A percentile compares a stretch with the other conserved stretches of the same genome.
Conservation (phyloP, 2,329 filamentous ascomycete genomes). For the Colletotrichum graminicola region DNA sequence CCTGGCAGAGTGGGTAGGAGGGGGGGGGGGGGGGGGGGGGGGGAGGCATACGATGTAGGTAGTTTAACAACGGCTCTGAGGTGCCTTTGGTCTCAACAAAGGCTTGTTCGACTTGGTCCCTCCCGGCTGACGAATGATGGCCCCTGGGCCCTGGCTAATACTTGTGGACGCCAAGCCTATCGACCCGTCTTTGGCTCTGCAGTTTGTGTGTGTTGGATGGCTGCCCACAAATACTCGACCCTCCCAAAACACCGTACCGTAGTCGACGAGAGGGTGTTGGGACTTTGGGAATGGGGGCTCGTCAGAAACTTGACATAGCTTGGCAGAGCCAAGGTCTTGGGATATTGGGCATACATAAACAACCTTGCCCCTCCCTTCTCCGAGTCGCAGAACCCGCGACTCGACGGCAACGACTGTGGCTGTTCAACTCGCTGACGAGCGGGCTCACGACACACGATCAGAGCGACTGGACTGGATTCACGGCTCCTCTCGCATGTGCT, state of each 20-base stretch:
- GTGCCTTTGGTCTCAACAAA: slow-evolving; percentile 33
- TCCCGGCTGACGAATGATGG: not conserved
- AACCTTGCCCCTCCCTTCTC: not conserved
- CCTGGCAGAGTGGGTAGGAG: not conserved
- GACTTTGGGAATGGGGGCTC: not conserved
- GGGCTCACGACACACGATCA: not conserved
- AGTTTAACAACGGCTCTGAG: slow-evolving; percentile 14
- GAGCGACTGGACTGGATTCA: not conserved
- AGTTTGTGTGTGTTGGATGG: not conserved
- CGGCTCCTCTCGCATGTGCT: not conserved
- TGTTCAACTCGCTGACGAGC: not conserved
- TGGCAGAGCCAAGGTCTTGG: slow-evolving; percentile 18
- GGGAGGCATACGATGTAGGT: not conserved
- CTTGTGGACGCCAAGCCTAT: slow-evolving; percentile 21
- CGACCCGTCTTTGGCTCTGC: slow-evolving; percentile 18
- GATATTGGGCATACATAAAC: slow-evolving; percentile 24
- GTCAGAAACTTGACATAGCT: slow-evolving; percentile 25
- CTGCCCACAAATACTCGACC: slow-evolving; percentile 16
- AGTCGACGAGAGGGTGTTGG: slow-evolving; percentile 13
- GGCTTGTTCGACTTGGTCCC: not conserved
- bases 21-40: too few relatives aligned
- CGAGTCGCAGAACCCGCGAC: not conserved
- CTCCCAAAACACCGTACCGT: not conserved
- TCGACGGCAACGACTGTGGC: not conserved
- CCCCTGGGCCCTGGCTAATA: not conserved